phyloP scores from a whole-genome alignment of 768 basidiomycete species.

The Mycena metata region DNA sequence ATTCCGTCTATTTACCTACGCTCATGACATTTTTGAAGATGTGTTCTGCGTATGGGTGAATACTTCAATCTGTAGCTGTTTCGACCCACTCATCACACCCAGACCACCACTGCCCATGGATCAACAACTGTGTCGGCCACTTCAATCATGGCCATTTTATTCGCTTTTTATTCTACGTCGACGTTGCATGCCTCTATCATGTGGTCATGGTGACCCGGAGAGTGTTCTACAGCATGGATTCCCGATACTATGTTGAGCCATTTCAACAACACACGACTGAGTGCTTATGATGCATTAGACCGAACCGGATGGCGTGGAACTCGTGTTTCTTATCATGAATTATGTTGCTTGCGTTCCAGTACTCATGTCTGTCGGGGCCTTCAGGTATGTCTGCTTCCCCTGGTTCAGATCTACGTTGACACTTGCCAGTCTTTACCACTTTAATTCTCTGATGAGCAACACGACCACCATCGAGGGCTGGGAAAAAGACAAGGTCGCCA shows the following conservation, averaged over 20 bases:
- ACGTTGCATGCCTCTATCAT: conserved; percentile 91
- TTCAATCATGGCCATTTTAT: conserved; percentile 91
- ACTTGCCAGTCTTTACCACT: conserved; percentile 81
- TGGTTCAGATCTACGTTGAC: not conserved
- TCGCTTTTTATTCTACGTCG: conserved; percentile 93
- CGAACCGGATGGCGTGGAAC: conserved; percentile 74
- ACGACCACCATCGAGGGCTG: conserved; percentile 97
- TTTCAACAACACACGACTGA: not conserved
- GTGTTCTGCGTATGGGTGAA: conserved; percentile 90
- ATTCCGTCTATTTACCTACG: not conserved
- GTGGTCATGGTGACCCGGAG: conserved; percentile 83
- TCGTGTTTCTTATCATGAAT: conserved; percentile 91
- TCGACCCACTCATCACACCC: conserved; percentile 7
- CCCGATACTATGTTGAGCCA: conserved; percentile 54
- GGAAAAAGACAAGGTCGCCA: conserved; percentile 97
- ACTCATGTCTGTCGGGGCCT: conserved; percentile 86
- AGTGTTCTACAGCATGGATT: conserved; percentile 61
- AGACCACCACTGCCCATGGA: conserved; percentile 96
- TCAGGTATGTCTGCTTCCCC: conserved; percentile 70
- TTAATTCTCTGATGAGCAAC: conserved; percentile 81
- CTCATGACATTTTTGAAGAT: conserved; percentile 58
- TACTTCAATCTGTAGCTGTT: conserved; percentile 24
- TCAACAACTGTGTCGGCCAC: conserved; percentile 95
- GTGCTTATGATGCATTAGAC: conserved; percentile 59
- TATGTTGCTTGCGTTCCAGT: conserved; percentile 90